These are phyloP conservation scores for Solanum chilense DNA, from an alignment of 257 asterid genomes.

Conservation along the genomic window DNA sequence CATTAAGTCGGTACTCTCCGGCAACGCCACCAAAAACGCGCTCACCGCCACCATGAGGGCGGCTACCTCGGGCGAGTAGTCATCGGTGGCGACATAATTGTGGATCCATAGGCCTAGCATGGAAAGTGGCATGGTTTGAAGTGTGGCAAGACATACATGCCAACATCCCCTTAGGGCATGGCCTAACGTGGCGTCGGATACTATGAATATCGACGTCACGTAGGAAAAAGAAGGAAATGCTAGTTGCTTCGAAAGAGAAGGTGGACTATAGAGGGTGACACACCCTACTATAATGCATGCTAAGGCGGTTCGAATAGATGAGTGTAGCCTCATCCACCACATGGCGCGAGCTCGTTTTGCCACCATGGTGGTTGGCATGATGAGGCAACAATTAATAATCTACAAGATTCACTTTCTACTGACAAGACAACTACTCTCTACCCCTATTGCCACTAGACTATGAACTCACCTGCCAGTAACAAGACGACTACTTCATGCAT, in stretches of 20 bases:
- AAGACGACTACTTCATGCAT: neutral
- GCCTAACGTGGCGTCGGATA: conserved; percentile 44
- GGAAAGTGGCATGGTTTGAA: conserved; percentile 41
- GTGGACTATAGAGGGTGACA: conserved; percentile 47
- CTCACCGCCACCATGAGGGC: conserved; percentile 23
- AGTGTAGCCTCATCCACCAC: conserved; percentile 50
- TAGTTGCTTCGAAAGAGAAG: conserved; percentile 4
- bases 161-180: conserved; percentile 47
- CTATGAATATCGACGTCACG: conserved; percentile 31
- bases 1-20: conserved; percentile 28
- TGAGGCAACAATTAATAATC: neutral
- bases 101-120: conserved; percentile 18
- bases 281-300: conserved; percentile 47
- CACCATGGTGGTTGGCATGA: conserved; percentile 13
- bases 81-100: neutral
- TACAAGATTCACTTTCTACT: neutral
- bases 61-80: conserved; percentile 15
- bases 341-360: conserved; percentile 27
- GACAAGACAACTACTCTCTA: neutral
- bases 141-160: conserved; percentile 42
- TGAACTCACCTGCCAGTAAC: neutral
- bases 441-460: neutral
- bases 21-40: conserved; percentile 43
- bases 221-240: conserved; percentile 49
- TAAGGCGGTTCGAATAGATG: conserved; percentile 34